A percentile compares a stretch with the other conserved stretches of the same genome.
Conservation (phyloP, 2,329 filamentous ascomycete species). For the Microdochium trichocladiopsis region DNA sequence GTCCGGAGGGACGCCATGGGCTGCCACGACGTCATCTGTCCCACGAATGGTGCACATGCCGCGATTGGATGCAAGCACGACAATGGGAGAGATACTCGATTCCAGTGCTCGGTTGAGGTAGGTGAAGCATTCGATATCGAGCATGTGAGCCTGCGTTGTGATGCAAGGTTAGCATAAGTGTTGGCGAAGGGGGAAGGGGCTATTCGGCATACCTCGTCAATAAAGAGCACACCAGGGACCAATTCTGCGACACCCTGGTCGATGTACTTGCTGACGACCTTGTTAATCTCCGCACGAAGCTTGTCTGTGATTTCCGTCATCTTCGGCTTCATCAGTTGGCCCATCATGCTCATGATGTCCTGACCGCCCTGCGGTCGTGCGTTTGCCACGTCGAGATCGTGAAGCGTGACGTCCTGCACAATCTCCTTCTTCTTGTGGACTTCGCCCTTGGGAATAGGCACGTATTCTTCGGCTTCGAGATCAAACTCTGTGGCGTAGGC, state of each 20-base stretch:
- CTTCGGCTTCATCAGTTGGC: conserved; percentile 98
- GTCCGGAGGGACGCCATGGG: conserved; percentile 91
- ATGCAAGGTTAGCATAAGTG: background rate
- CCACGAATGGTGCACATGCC: conserved; percentile 90
- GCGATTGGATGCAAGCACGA: conserved; percentile 94
- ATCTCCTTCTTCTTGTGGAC: conserved; percentile 99
- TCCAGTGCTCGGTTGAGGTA: conserved; percentile 98
- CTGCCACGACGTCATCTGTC: conserved; percentile 72
- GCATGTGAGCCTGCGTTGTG: conserved; percentile 85
- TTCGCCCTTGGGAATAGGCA: conserved; percentile 96
- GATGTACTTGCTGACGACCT: conserved; percentile 98
- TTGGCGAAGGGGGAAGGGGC: no score
- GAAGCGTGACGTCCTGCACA: conserved; percentile 94
- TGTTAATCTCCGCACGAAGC: conserved; percentile 92
- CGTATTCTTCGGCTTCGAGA: conserved; percentile 96
- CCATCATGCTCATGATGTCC: conserved; percentile 99
- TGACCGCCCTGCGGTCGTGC: conserved; percentile 92
- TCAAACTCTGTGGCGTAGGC: conserved; percentile 98
- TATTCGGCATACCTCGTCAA: conserved; percentile 72
- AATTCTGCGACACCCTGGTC: conserved; percentile 96
- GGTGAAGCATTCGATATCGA: conserved; percentile 98
- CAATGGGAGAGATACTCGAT: conserved; percentile 89
- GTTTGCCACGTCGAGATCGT: conserved; percentile 95
- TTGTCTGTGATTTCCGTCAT: conserved; percentile 99
- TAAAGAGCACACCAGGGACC: conserved; percentile 96